Percentiles rank a stretch among this genome's conserved stretches.
Evolutionary conservation across 768 basidiomycete species (phyloP).

Genomic region (Pleurotus pulmonarius): DNA sequence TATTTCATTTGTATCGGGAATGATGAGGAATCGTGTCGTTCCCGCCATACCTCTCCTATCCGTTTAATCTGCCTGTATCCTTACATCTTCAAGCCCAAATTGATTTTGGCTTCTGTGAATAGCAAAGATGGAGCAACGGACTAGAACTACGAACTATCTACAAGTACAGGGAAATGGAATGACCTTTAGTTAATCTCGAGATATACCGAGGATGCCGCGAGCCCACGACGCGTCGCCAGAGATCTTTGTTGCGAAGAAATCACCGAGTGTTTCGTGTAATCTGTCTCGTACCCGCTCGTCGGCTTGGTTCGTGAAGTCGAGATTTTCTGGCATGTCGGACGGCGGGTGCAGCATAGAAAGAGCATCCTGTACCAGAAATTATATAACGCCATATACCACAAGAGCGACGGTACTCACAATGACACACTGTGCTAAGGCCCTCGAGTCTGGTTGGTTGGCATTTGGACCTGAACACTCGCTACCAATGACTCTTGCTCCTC

Average conservation of each 20-base stretch:
- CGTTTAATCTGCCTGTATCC: constrained; percentile 5
- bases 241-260: constrained; percentile 56
- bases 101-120: constrained; percentile 1
- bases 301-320: constrained; percentile 43
- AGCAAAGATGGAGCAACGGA: neutral
- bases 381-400: neutral
- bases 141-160: neutral
- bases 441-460: constrained; percentile 24
- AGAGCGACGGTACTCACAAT: constrained; percentile 39
- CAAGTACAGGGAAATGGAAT: neutral
- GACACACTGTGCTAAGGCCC: constrained; percentile 52
- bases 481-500: constrained; percentile 73
- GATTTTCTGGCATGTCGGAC: constrained; percentile 50
- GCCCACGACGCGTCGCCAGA: constrained; percentile 64
- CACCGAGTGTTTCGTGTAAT: constrained; percentile 54
- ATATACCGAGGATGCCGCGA: constrained; percentile 42
- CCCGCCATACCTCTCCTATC: neutral
- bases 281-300: constrained; percentile 45
- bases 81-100: constrained; percentile 1
- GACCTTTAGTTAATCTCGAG: neutral
- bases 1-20: neutral
- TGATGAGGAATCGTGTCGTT: neutral
- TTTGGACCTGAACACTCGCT: constrained; percentile 48
- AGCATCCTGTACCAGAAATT: constrained; percentile 43
- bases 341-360: constrained; percentile 54